These are phyloP conservation scores for Aulographum hederae DNA, from an alignment of 2,329 filamentous ascomycete species.

Conservation along the genomic window DNA sequence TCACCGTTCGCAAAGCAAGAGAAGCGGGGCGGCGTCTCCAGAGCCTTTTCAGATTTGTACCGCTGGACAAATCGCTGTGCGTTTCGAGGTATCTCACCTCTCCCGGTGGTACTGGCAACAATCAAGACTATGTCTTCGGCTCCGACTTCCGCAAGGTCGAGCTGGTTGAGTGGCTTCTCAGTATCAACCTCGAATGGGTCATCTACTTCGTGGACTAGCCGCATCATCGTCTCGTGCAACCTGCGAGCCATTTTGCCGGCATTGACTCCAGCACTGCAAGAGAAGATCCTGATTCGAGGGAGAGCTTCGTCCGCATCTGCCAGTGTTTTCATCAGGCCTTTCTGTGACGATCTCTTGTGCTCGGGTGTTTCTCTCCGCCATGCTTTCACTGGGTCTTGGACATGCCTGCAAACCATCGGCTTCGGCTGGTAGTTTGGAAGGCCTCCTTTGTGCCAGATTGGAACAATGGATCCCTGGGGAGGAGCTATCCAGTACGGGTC, in stretches of 20 bases:
- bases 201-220: constrained; percentile 4
- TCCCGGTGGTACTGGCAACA: constrained; percentile 8
- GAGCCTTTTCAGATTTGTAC: constrained; percentile 1
- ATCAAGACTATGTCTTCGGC: constrained; percentile 7
- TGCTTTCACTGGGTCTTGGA: too few species aligned
- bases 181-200: neutral
- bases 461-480: too few species aligned
- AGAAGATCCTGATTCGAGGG: constrained; percentile 3
- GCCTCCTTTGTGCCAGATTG: too few species aligned
- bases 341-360: constrained; percentile 8
- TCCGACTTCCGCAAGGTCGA: constrained; percentile 2
- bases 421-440: too few species aligned
- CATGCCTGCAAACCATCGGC: too few species aligned
- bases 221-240: constrained; percentile 6
- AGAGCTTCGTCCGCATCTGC: neutral
- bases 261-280: constrained; percentile 3
- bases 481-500: too few species aligned
- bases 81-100: constrained; percentile 8
- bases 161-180: constrained; percentile 1
- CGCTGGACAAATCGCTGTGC: constrained; percentile 5
- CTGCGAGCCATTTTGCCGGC: constrained; percentile 3
- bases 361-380: too few species aligned
- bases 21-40: constrained; percentile 3
- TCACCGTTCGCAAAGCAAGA: constrained; percentile 10
- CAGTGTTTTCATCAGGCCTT: neutral